Base-by-base conservation (phyloP, 768 basidiomycete genomes). In the Leccinum subtestaceum region DNA sequence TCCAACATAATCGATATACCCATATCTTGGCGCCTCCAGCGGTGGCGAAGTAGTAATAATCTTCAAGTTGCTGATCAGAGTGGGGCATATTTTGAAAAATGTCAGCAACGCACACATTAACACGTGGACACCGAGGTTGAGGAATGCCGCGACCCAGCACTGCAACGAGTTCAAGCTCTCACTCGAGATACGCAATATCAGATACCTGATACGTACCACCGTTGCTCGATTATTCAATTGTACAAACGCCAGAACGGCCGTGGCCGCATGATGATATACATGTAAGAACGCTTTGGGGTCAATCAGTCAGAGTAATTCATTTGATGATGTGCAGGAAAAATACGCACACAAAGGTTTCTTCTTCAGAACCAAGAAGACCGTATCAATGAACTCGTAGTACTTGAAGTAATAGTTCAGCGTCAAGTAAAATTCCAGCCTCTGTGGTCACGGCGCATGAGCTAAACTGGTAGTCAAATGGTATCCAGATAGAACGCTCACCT, bases 371-470 rank as follows among this genome's bases (percentile, higher is more conserved):
- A 98, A 85, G 83, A 98, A 98, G 61, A 97, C 82, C 21, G 95
- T 98, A 79, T 98, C 95, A 61, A 94, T 70, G 59, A 97, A 82
- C 76, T 98, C 95, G 63, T 95, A 78, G 76, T 96, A 98, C 74
- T 97, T 96, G 83, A 96, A 90, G 76, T 87, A 93, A 78, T 97
- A 98, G 79, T 98, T 98, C 78, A 97, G 77, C 78, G 96, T 94
- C 79, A 98, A 91, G 79, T 91, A 97, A 68, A 93, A 87, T 76
- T 96, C 89, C 76, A 97, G 76, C 69, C 84, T 84, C 93, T 95
- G 67, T 27, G 57, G 47, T 27, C 2, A 55, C 40, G 23, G 19
- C 32, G 11, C 46, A 58, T 50, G 34, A 53, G 60, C 46, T 7
- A 4, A 52, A 10, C 9, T 31, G 1, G 8, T 48, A 38, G 23